These are phyloP conservation scores for Strigomonas galati DNA, from an alignment of 208 protist genomes.

Conservation along the genomic window DNA sequence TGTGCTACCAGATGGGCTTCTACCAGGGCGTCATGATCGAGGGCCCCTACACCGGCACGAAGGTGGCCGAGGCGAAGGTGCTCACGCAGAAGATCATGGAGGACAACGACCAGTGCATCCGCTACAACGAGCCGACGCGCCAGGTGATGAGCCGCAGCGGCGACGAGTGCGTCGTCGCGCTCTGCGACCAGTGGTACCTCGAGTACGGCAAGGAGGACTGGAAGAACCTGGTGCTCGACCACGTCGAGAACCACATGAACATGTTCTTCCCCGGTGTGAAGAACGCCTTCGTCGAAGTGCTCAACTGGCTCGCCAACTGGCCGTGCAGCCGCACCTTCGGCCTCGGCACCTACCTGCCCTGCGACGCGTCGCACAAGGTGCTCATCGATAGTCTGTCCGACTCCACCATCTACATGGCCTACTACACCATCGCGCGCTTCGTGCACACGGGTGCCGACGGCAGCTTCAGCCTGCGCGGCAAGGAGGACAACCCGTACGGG, in stretches of 20 bases:
- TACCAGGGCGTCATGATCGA: conserved; percentile 95
- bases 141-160: conserved; percentile 98
- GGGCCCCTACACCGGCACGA: conserved; percentile 67
- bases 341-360: conserved; percentile 98
- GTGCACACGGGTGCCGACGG: conserved; percentile 89
- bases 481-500: conserved; percentile 61
- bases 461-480: conserved; percentile 38
- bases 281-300: conserved; percentile 90
- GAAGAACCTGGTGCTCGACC: conserved; percentile 80
- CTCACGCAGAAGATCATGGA: conserved; percentile 80
- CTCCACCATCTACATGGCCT: conserved; percentile 99
- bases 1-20: conserved; percentile 97
- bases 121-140: conserved; percentile 97
- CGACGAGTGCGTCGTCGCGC: conserved; percentile 99
- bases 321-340: conserved; percentile 99
- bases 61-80: conserved; percentile 95
- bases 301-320: conserved; percentile 99
- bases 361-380: conserved; percentile 86
- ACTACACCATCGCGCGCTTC: conserved; percentile 99
- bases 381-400: conserved; percentile 99
- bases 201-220: conserved; percentile 99
- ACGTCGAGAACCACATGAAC: conserved; percentile 89
- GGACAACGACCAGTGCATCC: conserved; percentile 69
- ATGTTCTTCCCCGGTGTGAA: conserved; percentile 91
- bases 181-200: conserved; percentile 99